Conservation (phyloP, 139 green algal species). For the Micractinium conductrix region DNA sequence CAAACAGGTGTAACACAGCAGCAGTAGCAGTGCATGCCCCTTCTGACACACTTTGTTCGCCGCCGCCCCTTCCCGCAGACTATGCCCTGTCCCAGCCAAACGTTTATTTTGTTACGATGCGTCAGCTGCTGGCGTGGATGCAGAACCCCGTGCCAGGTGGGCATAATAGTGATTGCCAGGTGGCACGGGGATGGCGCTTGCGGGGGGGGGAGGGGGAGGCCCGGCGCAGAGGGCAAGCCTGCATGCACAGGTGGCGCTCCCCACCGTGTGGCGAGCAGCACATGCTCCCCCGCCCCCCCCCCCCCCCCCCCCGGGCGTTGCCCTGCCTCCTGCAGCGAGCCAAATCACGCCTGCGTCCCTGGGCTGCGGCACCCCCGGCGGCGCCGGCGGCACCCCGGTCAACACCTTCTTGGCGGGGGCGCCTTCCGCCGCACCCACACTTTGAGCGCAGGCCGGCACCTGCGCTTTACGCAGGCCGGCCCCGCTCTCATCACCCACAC, state of each 20-base stretch:
- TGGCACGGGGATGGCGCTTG: too few relatives aligned
- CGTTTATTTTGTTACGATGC: neutral
- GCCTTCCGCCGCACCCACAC: neutral
- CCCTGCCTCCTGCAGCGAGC: too few relatives aligned
- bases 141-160: neutral
- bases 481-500: too few relatives aligned
- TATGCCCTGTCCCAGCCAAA: neutral
- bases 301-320: too few relatives aligned
- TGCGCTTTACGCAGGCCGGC: neutral
- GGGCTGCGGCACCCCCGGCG: neutral
- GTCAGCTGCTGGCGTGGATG: conserved; percentile 12
- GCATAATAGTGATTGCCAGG: too few relatives aligned
- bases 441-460: neutral
- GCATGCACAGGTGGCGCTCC: too few relatives aligned
- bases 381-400: neutral
- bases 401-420: too few relatives aligned
- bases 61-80: neutral
- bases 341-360: neutral
- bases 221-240: too few relatives aligned
- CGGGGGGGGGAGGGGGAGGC: too few relatives aligned
- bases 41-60: neutral
- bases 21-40: neutral
- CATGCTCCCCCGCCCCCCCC: too few relatives aligned
- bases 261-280: too few relatives aligned
- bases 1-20: neutral